These are phyloP conservation scores for Quercus variabilis DNA, from an alignment of 306 rosid genomes.

Conservation along the genomic window DNA sequence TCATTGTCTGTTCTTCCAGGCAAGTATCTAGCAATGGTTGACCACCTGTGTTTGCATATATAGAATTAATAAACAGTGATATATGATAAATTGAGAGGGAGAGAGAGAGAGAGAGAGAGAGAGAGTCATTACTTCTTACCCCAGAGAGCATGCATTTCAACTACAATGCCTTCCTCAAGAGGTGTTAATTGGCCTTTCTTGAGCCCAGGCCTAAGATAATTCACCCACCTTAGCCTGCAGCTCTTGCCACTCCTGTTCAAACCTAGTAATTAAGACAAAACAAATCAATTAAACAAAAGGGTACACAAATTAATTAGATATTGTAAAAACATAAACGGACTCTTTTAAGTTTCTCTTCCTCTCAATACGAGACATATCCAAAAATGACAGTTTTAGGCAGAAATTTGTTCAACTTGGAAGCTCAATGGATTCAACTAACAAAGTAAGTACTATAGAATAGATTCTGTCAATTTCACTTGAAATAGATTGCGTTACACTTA, in stretches of 20 bases:
- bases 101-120: not conserved
- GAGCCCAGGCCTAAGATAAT: conserved; percentile 69
- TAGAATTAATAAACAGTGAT: not conserved
- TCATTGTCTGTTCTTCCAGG: conserved; percentile 85
- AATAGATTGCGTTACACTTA: no score
- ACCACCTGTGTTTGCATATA: conserved; percentile 49
- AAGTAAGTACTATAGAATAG: no score
- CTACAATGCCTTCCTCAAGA: conserved; percentile 52
- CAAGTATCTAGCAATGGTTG: conserved; percentile 72
- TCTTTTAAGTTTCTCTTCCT: not conserved
- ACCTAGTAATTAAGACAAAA: conserved; percentile 25
- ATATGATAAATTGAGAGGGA: not conserved
- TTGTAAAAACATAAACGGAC: no score
- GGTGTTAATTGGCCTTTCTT: conserved; percentile 63
- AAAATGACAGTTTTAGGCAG: not conserved
- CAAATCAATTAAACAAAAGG: not conserved
- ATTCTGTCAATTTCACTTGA: no score
- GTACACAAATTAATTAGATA: not conserved
- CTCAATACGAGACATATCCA: not conserved
- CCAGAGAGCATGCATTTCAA: conserved; percentile 61
- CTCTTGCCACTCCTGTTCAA: conserved; percentile 73
- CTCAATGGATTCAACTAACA: not conserved
- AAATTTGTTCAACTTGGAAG: not conserved
- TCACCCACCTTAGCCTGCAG: conserved; percentile 83
- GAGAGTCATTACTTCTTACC: conserved; percentile 58